phyloP scores from a whole-genome alignment of 1,284 basidiomycete genomes.

The Fomitiporia mediterranea region DNA sequence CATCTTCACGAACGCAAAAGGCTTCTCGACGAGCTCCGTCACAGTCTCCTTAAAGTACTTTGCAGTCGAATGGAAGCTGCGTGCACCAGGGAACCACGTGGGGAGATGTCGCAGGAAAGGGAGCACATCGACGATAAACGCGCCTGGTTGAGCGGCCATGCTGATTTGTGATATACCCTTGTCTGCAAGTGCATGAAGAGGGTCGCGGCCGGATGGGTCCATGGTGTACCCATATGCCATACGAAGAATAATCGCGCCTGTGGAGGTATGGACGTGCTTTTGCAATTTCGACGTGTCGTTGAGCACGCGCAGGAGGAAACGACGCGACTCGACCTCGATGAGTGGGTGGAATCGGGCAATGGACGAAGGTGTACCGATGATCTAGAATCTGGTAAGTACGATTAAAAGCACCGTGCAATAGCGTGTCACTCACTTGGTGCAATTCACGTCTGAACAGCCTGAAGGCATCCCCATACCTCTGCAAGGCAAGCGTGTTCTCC shows the following conservation, averaged over 20 bases:
- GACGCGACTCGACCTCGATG: slow-evolving; percentile 16
- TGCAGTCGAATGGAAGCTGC: slow-evolving; percentile 4
- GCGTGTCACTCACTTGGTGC: slow-evolving; percentile 6
- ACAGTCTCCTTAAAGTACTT: slow-evolving; percentile 12
- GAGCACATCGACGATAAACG: slow-evolving; percentile 18
- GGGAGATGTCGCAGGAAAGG: slow-evolving; percentile 17
- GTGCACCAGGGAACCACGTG: slow-evolving; percentile 18
- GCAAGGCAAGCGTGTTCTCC: slow-evolving; percentile 18
- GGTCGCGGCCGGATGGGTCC: slow-evolving; percentile 6
- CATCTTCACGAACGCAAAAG: slow-evolving; percentile 17
- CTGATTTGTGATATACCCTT: slow-evolving; percentile 12
- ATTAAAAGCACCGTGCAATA: not conserved
- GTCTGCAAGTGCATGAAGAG: slow-evolving; percentile 16
- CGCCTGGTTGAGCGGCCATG: slow-evolving; percentile 19
- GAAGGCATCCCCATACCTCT: slow-evolving; percentile 12
- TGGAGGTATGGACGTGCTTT: slow-evolving; percentile 13
- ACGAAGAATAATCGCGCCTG: not conserved
- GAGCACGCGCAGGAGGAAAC: slow-evolving; percentile 17
- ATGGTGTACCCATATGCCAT: slow-evolving; percentile 12
- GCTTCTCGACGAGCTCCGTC: slow-evolving; percentile 17
- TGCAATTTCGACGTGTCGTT: not conserved
- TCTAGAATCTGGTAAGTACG: not conserved
- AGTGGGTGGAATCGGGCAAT: slow-evolving; percentile 17
- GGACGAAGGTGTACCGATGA: slow-evolving; percentile 15
- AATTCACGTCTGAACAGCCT: slow-evolving; percentile 15